Evolutionary conservation across 352 stramenopile genomes (phyloP).

Genomic region (Aphanomyces cochlioides): DNA sequence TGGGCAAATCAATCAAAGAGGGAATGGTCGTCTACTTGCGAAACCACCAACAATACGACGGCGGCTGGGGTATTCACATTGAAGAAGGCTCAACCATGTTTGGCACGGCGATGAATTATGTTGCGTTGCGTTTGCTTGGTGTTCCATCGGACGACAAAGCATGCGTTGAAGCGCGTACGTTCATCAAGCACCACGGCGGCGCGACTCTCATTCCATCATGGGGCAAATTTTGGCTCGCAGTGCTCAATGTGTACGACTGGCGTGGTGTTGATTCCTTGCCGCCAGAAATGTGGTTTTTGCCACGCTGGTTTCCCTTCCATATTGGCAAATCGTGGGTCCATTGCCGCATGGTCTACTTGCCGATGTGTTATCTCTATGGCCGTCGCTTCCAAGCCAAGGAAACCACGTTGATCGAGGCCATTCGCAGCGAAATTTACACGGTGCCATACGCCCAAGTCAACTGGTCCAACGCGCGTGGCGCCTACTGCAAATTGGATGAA

Average conservation of each 20-base stretch:
- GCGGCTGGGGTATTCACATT: conserved; percentile 90
- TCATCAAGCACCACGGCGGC: conserved; percentile 74
- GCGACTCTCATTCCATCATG: conserved; percentile 79
- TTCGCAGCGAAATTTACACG: conserved; percentile 76
- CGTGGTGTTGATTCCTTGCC: conserved; percentile 65
- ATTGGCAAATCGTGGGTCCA: conserved; percentile 89
- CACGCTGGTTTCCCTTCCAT: conserved; percentile 90
- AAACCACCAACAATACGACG: conserved; percentile 87
- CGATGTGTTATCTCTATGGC: conserved; percentile 89
- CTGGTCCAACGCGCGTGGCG: conserved; percentile 62
- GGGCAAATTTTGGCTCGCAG: conserved; percentile 90
- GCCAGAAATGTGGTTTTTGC: conserved; percentile 89
- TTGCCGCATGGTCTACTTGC: conserved; percentile 91
- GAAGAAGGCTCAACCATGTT: conserved; percentile 91
- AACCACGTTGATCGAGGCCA: conserved; percentile 52
- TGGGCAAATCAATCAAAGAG: conserved; percentile 34
- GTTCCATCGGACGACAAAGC: conserved; percentile 30
- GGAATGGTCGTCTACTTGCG: conserved; percentile 72
- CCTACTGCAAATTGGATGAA: conserved; percentile 66
- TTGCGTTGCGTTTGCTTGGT: conserved; percentile 67
- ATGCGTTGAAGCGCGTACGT: conserved; percentile 38
- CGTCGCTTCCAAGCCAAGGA: conserved; percentile 57
- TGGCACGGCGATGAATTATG: conserved; percentile 83
- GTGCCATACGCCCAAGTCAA: conserved; percentile 58
- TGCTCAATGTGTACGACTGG: conserved; percentile 85